Evolutionary conservation across 495 filamentous ascomycete genomes (phyloP).

Genomic region (Neohortaea acidophila): DNA sequence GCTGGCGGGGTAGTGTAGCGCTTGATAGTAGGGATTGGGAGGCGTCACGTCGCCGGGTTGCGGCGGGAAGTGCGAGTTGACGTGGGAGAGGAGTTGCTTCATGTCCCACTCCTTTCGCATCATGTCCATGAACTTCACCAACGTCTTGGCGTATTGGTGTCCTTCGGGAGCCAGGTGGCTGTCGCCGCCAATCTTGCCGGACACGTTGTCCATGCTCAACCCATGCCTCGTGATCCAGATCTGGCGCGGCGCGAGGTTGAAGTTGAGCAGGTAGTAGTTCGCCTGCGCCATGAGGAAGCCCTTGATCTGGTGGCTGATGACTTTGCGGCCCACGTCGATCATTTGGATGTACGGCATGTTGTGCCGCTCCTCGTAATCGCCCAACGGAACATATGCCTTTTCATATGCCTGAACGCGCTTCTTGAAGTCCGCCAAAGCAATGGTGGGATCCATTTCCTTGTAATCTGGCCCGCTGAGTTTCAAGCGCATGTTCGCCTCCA

Average conservation of each 20-base stretch:
- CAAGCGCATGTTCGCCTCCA: constrained; percentile 93
- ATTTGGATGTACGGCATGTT: constrained; percentile 90
- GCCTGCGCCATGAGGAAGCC: constrained; percentile 85
- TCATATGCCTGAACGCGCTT: constrained; percentile 86
- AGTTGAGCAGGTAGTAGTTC: constrained; percentile 84
- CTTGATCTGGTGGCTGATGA: constrained; percentile 74
- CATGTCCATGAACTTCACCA: constrained; percentile 61
- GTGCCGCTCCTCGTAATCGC: constrained; percentile 76
- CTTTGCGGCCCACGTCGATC: constrained; percentile 92
- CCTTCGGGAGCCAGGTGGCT: constrained; percentile 66
- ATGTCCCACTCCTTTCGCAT: constrained; percentile 64
- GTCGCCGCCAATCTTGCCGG: constrained; percentile 72
- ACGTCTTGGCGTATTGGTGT: constrained; percentile 49
- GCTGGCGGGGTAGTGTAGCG: constrained; percentile 8
- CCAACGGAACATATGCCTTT: constrained; percentile 79
- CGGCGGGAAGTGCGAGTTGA: constrained; percentile 62
- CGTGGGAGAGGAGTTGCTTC: constrained; percentile 56
- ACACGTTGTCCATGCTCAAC: constrained; percentile 63
- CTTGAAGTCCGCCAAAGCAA: constrained; percentile 79
- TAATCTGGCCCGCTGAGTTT: constrained; percentile 97
- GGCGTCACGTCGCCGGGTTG: constrained; percentile 79
- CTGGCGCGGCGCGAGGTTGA: constrained; percentile 85
- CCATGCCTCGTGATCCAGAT: constrained; percentile 98
- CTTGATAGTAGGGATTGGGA: constrained; percentile 70
- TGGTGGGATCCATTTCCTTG: constrained; percentile 72